Conservation (phyloP, 139 green algal species). For the Tetraselmis chui region DNA sequence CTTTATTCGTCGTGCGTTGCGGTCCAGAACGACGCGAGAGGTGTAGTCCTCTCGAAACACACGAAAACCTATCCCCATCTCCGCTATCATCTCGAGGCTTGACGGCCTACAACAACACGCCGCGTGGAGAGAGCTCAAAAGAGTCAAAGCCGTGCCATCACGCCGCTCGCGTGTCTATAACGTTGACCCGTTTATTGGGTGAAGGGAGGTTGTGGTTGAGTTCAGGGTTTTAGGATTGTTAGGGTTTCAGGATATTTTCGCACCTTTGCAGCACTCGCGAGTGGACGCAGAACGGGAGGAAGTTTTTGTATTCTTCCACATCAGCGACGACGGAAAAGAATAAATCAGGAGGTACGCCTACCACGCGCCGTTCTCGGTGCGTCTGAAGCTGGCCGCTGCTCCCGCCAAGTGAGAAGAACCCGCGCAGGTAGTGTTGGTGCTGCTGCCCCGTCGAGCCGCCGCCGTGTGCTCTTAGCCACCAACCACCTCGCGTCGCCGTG, state of each 20-base stretch:
- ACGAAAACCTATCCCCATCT: not conserved
- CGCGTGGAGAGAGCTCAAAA: too few relatives aligned
- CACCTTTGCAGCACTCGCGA: not conserved
- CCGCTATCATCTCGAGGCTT: not conserved
- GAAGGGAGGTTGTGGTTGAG: too few relatives aligned
- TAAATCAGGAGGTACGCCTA: not conserved
- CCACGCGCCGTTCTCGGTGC: not conserved
- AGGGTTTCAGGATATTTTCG: too few relatives aligned
- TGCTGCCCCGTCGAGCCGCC: too few relatives aligned
- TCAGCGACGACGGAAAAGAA: not conserved
- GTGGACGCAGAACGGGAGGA: not conserved
- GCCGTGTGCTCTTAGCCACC: too few relatives aligned
- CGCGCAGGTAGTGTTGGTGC: too few relatives aligned
- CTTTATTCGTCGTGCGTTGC: not conserved
- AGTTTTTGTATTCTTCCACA: not conserved
- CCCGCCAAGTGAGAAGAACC: not conserved
- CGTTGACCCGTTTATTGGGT: too few relatives aligned
- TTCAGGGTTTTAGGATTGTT: too few relatives aligned
- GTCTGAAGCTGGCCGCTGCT: not conserved
- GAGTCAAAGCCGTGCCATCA: too few relatives aligned
- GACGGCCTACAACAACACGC: not conserved
- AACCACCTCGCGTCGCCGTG: too few relatives aligned
- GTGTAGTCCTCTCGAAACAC: not conserved
- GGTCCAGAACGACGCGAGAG: not conserved
- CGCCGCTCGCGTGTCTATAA: too few relatives aligned